Evolutionary conservation across 2,329 filamentous ascomycete genomes (phyloP), one percentile per base, ranked within the genome.

Genomic region (Sclerotinia trifoliorum): DNA sequence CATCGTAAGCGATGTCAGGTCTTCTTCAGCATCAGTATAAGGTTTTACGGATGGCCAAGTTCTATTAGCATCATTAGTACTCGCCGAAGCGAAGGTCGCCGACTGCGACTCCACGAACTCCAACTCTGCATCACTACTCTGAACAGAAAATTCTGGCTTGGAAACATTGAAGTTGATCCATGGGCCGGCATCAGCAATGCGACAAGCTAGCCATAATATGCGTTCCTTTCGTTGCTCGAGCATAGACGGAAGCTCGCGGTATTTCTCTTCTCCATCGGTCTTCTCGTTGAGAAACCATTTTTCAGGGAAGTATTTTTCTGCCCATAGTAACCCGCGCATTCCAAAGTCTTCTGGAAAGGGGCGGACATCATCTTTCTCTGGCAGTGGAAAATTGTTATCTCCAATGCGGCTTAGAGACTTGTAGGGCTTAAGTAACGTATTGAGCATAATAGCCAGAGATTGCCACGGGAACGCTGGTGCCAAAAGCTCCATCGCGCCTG

Each of bases 221-320:
- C 73, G 60, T 44, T 75, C 74, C 39, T 70, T 73, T 21, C 74
- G 66, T 62, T 74, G 70, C 8, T 67, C 70, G 26, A 71, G 71
- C 73, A 75, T 74, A 32, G 72, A 75, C 32, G 73, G 66, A n/a
- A 69, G 67, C 48, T 76, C 75, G 26, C 72, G 70, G 62, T 74
- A 73, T 49, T 76, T 73, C 17, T 75, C 73, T 56, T 75, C 75
- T 15, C 73, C 72, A 35, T 76, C 74, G 8, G 74, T 67, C n/a
- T 73, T 73, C 24, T 70, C 67, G 52, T 70, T 70, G 6, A 61
- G 57, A 58, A 75, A 75, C 73, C 73, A 75, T 24, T 52, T 52
- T 15, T 65, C 61, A 7, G 73, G 73, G 24, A 70, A 74, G 26
- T 73, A 74, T n/a, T 69, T 68, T 0, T 70, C 69, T 17, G 71